Percentiles rank a stretch among this genome's conserved stretches.
phyloP scores from a whole-genome alignment of 164 flowering plant species.

The Macadamia tetraphylla region DNA sequence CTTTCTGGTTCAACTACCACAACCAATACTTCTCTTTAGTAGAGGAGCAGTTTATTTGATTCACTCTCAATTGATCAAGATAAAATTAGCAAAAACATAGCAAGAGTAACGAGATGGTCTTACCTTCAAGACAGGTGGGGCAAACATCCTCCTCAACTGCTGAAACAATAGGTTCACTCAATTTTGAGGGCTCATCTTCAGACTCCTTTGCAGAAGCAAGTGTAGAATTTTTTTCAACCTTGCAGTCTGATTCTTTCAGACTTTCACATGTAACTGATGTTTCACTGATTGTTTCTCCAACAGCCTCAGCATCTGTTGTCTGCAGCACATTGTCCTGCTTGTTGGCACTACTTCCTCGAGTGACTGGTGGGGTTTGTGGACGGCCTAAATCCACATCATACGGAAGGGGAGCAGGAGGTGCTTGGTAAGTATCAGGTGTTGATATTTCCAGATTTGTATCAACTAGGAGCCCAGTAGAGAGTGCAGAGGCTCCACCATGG shows the following conservation, averaged over 20 bases:
- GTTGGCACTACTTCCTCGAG: conserved; percentile 18
- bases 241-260: conserved; percentile 33
- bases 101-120: too few relatives aligned
- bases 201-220: conserved; percentile 38
- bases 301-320: conserved; percentile 27
- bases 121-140: conserved; percentile 92
- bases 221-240: conserved; percentile 26
- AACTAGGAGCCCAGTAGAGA: conserved; percentile 44
- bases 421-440: conserved; percentile 56
- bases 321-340: conserved; percentile 19
- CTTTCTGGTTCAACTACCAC: conserved; percentile 2
- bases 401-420: conserved; percentile 81
- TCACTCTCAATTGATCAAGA: not conserved
- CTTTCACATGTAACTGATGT: conserved; percentile 27
- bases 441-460: conserved; percentile 58
- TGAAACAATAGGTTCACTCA: conserved; percentile 21
- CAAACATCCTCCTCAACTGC: conserved; percentile 63
- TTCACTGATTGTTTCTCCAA: conserved; percentile 26
- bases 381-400: conserved; percentile 53
- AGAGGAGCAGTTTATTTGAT: not conserved
- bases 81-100: not conserved
- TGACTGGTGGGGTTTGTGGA: conserved; percentile 28
- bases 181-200: conserved; percentile 31
- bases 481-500: conserved; percentile 31
- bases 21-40: not conserved